These are phyloP conservation scores for Rubroboletus satanas DNA, from an alignment of 768 basidiomycete species.

Conservation along the genomic window DNA sequence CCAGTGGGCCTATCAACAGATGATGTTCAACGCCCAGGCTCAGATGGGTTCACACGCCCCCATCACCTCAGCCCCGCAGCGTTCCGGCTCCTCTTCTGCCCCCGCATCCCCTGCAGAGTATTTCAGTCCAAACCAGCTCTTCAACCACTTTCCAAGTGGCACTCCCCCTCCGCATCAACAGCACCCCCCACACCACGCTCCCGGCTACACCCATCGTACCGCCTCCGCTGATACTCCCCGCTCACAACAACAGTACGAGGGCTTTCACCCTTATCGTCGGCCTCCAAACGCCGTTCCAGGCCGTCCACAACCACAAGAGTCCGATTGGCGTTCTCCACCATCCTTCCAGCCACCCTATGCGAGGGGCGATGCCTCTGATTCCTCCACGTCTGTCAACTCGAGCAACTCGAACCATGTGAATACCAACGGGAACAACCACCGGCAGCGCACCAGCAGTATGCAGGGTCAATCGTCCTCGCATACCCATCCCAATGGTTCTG, in stretches of 20 bases:
- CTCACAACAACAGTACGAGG: constrained; percentile 37
- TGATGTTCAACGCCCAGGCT: constrained; percentile 71
- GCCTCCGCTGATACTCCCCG: constrained; percentile 29
- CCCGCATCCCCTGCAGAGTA: constrained; percentile 47
- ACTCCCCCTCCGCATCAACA: constrained; percentile 63
- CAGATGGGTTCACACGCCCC: constrained; percentile 37
- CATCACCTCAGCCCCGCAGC: constrained; percentile 30
- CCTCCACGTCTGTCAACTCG: constrained; percentile 76
- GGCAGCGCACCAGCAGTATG: constrained; percentile 68
- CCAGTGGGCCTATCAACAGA: constrained; percentile 89
- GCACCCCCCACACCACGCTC: constrained; percentile 31
- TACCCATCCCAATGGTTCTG: constrained; percentile 31
- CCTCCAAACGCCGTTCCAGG: constrained; percentile 40
- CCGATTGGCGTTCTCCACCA: constrained; percentile 49
- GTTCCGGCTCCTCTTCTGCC: constrained; percentile 37
- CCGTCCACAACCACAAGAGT: constrained; percentile 22
- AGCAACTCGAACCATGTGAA: constrained; percentile 34
- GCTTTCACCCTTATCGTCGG: constrained; percentile 81
- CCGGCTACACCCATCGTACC: constrained; percentile 38
- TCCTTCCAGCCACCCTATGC: constrained; percentile 74
- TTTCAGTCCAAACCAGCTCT: constrained; percentile 57
- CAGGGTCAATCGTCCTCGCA: constrained; percentile 64
- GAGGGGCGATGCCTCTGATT: constrained; percentile 74
- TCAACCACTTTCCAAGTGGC: constrained; percentile 65
- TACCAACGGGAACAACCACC: constrained; percentile 32